Conservation (phyloP, 176 grass and related monocot genomes). For the Oryza officinalis region DNA sequence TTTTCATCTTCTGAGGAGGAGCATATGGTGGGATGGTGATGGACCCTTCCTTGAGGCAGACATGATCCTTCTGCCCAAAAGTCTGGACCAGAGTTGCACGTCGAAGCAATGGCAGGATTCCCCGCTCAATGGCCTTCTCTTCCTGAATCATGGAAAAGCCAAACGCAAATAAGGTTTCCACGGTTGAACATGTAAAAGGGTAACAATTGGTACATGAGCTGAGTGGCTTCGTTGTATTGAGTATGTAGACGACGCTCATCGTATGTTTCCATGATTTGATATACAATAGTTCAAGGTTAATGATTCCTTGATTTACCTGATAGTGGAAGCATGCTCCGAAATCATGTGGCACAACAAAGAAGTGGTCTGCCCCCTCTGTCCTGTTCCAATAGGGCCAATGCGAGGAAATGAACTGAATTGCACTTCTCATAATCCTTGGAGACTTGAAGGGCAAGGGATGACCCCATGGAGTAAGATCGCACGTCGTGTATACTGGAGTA, state of each 20-base stretch:
- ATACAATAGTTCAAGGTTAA: background rate
- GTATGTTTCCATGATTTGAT: background rate
- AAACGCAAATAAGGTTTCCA: constrained; percentile 10
- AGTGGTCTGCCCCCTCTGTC: constrained; percentile 59
- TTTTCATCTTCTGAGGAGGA: constrained; percentile 70
- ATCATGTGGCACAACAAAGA: constrained; percentile 66
- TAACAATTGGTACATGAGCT: background rate
- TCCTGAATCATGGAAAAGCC: constrained; percentile 37
- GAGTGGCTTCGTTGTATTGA: background rate
- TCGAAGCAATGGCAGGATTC: constrained; percentile 66
- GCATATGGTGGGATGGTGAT: constrained; percentile 76
- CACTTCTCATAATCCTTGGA: constrained; percentile 70
- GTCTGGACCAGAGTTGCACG: constrained; percentile 64
- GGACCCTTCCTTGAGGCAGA: constrained; percentile 68
- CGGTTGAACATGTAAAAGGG: background rate
- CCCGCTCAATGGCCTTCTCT: constrained; percentile 61
- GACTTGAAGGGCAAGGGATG: constrained; percentile 79
- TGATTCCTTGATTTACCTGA: constrained; percentile 27
- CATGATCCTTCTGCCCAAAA: constrained; percentile 76
- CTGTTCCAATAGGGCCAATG: constrained; percentile 74
- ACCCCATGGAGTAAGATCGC: constrained; percentile 61
- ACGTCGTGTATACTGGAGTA: constrained; percentile 66
- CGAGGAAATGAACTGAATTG: constrained; percentile 56
- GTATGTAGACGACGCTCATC: background rate
- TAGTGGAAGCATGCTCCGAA: constrained; percentile 76